Percentiles rank a stretch among this genome's conserved stretches.
These are phyloP conservation scores for Dactylellina cionopaga DNA, from an alignment of 2,329 filamentous ascomycete genomes.

Conservation along the genomic window DNA sequence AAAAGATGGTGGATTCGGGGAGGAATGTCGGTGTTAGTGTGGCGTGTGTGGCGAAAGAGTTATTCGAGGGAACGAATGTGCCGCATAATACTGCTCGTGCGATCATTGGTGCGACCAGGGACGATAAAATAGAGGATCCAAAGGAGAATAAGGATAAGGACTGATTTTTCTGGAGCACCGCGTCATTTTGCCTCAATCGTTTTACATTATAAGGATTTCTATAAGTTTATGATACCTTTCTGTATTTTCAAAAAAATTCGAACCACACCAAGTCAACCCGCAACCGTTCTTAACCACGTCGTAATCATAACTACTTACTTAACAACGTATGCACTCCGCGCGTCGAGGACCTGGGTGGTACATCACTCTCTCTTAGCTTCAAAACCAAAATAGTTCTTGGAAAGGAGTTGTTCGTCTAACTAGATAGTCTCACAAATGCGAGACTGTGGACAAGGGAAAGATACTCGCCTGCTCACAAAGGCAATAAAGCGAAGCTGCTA, in stretches of 20 bases:
- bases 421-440: neutral
- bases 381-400: no score
- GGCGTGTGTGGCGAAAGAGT: slow-evolving; percentile 30
- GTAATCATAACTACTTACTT: no score
- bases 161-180: neutral
- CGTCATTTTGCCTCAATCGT: neutral
- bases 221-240: slow-evolving; percentile 17
- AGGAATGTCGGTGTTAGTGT: slow-evolving; percentile 46
- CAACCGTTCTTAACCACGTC: no score
- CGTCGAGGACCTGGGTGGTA: no score
- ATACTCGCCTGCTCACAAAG: slow-evolving; percentile 10
- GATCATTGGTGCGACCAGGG: slow-evolving; percentile 48
- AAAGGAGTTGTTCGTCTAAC: no score
- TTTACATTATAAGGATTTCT: neutral
- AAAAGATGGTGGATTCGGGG: slow-evolving; percentile 48
- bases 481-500: neutral
- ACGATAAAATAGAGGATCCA: neutral
- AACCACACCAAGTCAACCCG: no score
- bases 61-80: slow-evolving; percentile 51
- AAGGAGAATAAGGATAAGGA: neutral
- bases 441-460: neutral
- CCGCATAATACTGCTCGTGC: slow-evolving; percentile 51
- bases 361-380: no score
- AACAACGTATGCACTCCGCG: no score
- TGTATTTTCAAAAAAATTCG: no score